Evolutionary conservation across 2,329 filamentous ascomycete genomes (phyloP), one percentile per base, ranked within the genome.

Genomic region (Aureobasidium leucospermi): DNA sequence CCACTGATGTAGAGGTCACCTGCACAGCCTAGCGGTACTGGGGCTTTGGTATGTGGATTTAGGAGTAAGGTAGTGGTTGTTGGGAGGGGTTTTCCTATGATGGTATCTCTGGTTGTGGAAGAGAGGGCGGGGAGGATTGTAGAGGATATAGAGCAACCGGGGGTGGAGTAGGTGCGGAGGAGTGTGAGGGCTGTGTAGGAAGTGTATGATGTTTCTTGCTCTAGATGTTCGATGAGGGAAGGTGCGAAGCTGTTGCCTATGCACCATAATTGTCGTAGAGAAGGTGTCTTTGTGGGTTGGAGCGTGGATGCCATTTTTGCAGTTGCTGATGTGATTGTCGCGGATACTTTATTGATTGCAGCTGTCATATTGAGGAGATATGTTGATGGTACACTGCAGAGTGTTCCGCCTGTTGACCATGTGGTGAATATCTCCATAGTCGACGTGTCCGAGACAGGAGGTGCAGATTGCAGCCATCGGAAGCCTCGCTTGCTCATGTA

Each of bases 11-110:
- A 67, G 13, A 71, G 62, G 41, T 72, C 69, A 8, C 69, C 69
- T 4, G 10, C 45, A 7, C 28, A 70, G 62, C 4, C 66, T 66
- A 42, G 65, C 65, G 45, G 45, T 2, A 47, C 45, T 7, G 45
- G 11, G 1, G 16, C 78, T 34, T 80, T 77, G n/a, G 87, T 86
- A 10, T 84, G 78, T 29, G 80, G 77, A 67, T 90, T 84, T 19
- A 92, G 83, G 63, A 93, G 88, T 75, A 94, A 94, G 52, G 88
- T 88, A 38, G 81, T 79, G 19, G 73, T 74, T 67, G 92, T 87
- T 3, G 89, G 89, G 76, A 92, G 83, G 46, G 92, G 75, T n/a
- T 84, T 87, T 2, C 89, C 89, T 0, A 92, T 89, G 0, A 88
- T 91, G 2, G 81, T 83, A 23, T 69, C 69, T 19, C 45, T 45